Conservation (phyloP, 352 stramenopile genomes). For the Blastocystis hominis region DNA sequence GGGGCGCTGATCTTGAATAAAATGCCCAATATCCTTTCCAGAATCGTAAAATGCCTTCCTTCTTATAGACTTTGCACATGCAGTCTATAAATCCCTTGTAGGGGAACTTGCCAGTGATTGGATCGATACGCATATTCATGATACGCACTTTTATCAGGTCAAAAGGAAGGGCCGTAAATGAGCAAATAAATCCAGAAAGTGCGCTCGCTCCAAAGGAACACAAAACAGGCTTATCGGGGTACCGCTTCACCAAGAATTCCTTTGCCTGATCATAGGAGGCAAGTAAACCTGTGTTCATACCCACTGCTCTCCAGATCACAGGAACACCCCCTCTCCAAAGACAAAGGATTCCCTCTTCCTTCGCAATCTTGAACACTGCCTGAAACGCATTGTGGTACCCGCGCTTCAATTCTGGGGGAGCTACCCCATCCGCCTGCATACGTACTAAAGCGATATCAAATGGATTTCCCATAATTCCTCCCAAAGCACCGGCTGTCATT, state of each 20-base stretch:
- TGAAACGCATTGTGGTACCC: slow-evolving; percentile 98
- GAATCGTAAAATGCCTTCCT: slow-evolving; percentile 88
- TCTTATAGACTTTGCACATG: slow-evolving; percentile 80
- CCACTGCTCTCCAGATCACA: slow-evolving; percentile 83
- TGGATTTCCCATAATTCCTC: slow-evolving; percentile 87
- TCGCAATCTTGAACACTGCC: slow-evolving; percentile 77
- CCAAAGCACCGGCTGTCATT: slow-evolving; percentile 60
- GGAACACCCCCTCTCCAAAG: slow-evolving; percentile 79
- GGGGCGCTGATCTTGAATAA: slow-evolving; percentile 89
- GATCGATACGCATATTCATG: slow-evolving; percentile 89
- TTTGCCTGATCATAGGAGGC: slow-evolving; percentile 93
- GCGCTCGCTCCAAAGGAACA: slow-evolving; percentile 80
- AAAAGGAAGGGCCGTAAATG: slow-evolving; percentile 91
- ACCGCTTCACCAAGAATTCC: not conserved
- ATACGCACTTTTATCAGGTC: slow-evolving; percentile 94
- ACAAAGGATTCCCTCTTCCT: slow-evolving; percentile 75
- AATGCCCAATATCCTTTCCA: slow-evolving; percentile 94
- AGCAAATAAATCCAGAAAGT: slow-evolving; percentile 89
- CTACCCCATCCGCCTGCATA: slow-evolving; percentile 90
- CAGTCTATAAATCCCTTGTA: slow-evolving; percentile 87
- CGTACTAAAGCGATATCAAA: slow-evolving; percentile 92
- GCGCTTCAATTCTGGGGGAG: slow-evolving; percentile 74
- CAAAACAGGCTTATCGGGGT: slow-evolving; percentile 63
- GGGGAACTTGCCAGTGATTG: slow-evolving; percentile 75
- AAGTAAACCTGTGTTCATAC: slow-evolving; percentile 98